Evolutionary conservation across 2,329 filamentous ascomycete genomes (phyloP), one percentile per base, ranked within the genome.

Genomic region (Fusarium nematophilum): DNA sequence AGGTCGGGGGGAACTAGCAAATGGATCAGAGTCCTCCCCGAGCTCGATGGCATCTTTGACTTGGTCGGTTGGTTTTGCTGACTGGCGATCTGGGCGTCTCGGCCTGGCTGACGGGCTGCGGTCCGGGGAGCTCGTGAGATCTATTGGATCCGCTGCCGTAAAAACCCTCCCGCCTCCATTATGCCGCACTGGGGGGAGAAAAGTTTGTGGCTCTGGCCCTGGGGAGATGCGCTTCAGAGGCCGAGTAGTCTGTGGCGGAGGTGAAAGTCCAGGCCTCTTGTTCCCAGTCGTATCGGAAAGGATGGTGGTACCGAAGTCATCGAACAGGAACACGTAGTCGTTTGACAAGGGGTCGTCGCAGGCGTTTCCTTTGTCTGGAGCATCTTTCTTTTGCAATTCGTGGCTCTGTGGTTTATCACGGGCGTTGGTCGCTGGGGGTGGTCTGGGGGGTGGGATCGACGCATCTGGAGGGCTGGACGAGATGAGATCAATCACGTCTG

Each of bases 251-350:
- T 57, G 46, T 11, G 34, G 44, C n/a, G 31, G 52, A 13, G 57
- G 57, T 2, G 67, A 72, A 3, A 72, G 55, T 23, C 68, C 65
- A 10, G 70, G 63, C 50, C 69, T 78, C 39, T 73, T 75, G 5
- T 67, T 68, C 5, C 69, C 69, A 4, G 62, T 52, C 3, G 54
- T 21, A 9, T 69, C 63, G 6, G 27, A 34, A 42, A 59, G 33
- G 45, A 40, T 69, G 56, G 75, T 79, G 7, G 71, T 73, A 34
- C 81, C 77, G 42, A 79, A 79, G 36, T 81, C 79, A 17, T 70
- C 67, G 8, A 67, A 70, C n/a, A 70, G 49, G 26, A 70, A 62
- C 3, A 62, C 21, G 37, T 45, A 48, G 10, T 59, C 61, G 15
- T 57, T 40, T 1, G 53, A 54, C 1, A 58, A 13, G 5, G 49